Conservation (phyloP, 345 rosid species). For the Eucalyptus microcorys region DNA sequence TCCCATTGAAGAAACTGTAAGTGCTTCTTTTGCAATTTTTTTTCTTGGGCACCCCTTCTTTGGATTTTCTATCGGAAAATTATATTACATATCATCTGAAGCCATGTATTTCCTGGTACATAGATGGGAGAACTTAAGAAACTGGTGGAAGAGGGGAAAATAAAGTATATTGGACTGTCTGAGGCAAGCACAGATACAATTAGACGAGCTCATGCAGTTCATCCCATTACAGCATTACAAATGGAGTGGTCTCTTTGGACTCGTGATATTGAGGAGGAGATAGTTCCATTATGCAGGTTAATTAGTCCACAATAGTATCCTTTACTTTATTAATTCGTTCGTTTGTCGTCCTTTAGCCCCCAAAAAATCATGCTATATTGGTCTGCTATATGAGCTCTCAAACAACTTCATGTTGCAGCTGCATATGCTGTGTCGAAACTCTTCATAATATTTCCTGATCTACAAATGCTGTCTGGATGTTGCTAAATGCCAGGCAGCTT, state of each 20-base stretch:
- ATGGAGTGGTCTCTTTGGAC: slow-evolving; percentile 65
- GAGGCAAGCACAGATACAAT: slow-evolving; percentile 49
- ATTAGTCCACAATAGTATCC: background rate
- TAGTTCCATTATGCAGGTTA: slow-evolving; percentile 50
- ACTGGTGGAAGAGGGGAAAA: slow-evolving; percentile 48
- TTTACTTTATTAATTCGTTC: background rate
- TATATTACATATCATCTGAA: background rate
- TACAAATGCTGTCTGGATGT: background rate
- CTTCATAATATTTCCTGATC: background rate
- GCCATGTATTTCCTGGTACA: background rate
- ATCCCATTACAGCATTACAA: slow-evolving; percentile 51
- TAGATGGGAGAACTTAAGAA: slow-evolving; percentile 58
- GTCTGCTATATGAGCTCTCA: background rate
- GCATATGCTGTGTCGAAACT: background rate
- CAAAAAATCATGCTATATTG: background rate
- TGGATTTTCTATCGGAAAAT: background rate
- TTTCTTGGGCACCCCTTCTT: background rate
- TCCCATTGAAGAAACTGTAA: slow-evolving; percentile 53
- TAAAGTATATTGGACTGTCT: slow-evolving; percentile 39
- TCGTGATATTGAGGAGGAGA: slow-evolving; percentile 52
- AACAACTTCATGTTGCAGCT: background rate
- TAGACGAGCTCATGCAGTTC: slow-evolving; percentile 53
- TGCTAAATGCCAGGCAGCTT: slow-evolving; percentile 21
- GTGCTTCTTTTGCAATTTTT: background rate
- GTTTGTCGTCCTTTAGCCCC: background rate